Percentiles rank a stretch among this genome's conserved stretches.
phyloP scores from a whole-genome alignment of 805 yeast species.

The Wickerhamomyces bovis region DNA sequence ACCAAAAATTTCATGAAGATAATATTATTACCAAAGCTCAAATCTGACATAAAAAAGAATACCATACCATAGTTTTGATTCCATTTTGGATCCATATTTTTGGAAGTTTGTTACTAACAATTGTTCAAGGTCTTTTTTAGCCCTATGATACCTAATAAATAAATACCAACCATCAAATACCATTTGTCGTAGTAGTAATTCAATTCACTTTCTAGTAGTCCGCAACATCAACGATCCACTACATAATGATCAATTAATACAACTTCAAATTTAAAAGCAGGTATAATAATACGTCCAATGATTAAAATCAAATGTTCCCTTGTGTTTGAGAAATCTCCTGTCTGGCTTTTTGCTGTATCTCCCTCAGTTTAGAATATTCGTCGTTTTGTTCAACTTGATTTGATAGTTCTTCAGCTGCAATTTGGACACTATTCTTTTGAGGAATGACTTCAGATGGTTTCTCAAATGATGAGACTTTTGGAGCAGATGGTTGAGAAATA shows the following conservation, averaged over 20 bases:
- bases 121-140: neutral
- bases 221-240: too few species aligned
- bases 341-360: neutral
- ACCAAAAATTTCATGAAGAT: slow-evolving; percentile 58
- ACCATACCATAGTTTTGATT: too few species aligned
- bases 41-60: slow-evolving; percentile 16
- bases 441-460: neutral
- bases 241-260: too few species aligned
- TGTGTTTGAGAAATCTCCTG: neutral
- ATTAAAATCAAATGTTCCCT: neutral
- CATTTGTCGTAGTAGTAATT: too few species aligned
- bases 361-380: neutral
- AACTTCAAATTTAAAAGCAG: too few species aligned
- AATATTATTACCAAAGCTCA: slow-evolving; percentile 59
- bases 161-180: too few species aligned
- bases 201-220: too few species aligned
- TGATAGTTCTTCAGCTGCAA: neutral
- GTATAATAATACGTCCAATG: too few species aligned
- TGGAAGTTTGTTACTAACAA: neutral
- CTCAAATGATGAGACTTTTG: neutral
- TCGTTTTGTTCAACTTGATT: neutral
- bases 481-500: neutral
- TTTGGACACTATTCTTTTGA: neutral
- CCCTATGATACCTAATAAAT: too few species aligned
- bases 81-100: too few species aligned